phyloP scores from a whole-genome alignment of 768 basidiomycete species.

The Pseudohyphozyma bogoriensis region DNA sequence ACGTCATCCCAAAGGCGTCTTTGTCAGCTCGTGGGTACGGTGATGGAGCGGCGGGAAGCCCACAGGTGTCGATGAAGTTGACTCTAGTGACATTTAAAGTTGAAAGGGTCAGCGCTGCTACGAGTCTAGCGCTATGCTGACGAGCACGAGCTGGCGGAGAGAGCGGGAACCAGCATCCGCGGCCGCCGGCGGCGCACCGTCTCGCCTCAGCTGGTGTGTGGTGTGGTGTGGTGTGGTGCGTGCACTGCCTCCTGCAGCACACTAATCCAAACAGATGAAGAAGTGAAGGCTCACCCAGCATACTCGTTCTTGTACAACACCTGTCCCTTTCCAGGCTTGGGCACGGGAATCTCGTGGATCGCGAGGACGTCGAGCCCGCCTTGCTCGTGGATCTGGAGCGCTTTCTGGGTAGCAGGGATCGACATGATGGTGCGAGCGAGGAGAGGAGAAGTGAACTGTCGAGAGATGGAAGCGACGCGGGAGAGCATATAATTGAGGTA shows the following conservation, averaged over 20 bases:
- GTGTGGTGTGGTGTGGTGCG: no score
- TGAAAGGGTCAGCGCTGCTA: no score
- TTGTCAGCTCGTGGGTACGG: background rate
- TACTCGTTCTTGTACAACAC: slow-evolving; percentile 57
- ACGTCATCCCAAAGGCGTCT: slow-evolving; percentile 32
- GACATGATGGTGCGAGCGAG: background rate
- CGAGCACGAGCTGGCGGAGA: no score
- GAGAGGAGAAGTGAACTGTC: no score
- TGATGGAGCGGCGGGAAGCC: background rate
- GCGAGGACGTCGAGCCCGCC: slow-evolving; percentile 67
- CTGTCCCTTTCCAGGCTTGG: slow-evolving; percentile 52
- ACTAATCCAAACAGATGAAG: no score
- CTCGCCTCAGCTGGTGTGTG: background rate
- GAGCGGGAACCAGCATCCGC: background rate
- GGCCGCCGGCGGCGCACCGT: slow-evolving; percentile 25
- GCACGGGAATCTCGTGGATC: slow-evolving; percentile 51
- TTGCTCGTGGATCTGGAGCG: slow-evolving; percentile 58
- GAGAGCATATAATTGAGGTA: no score
- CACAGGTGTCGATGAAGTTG: slow-evolving; percentile 56
- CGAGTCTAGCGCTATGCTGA: no score
- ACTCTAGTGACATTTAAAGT: slow-evolving; percentile 47
- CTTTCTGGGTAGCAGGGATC: slow-evolving; percentile 50
- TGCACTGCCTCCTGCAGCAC: no score
- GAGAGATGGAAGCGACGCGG: no score
- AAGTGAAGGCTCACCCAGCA: slow-evolving; percentile 40